These are phyloP conservation scores for Suhomyces canberraensis DNA, from an alignment of 805 yeast species.

Conservation along the genomic window DNA sequence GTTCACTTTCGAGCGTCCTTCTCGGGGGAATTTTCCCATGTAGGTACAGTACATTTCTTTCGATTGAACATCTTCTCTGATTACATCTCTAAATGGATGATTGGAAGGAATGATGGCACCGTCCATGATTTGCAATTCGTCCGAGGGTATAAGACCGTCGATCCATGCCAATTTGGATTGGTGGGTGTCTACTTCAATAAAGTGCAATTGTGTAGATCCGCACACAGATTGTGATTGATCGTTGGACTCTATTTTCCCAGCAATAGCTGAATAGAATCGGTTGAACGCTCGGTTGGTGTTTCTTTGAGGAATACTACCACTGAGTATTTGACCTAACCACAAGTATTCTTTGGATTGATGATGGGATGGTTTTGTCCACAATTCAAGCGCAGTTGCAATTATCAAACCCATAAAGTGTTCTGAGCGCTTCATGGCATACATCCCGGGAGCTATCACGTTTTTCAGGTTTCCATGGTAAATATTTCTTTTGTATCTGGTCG, in stretches of 20 bases:
- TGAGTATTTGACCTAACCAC: slow-evolving; percentile 10
- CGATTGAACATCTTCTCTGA: neutral
- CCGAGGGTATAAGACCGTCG: slow-evolving; percentile 1
- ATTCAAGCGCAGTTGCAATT: slow-evolving; percentile 7
- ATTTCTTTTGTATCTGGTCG: neutral
- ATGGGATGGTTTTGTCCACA: slow-evolving; percentile 4
- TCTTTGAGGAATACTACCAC: neutral
- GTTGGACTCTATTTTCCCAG: slow-evolving; percentile 6
- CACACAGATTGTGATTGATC: slow-evolving; percentile 7
- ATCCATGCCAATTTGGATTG: slow-evolving; percentile 9
- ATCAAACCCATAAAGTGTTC: slow-evolving; percentile 8
- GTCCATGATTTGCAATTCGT: neutral
- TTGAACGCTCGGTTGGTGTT: slow-evolving; percentile 5
- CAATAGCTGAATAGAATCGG: slow-evolving; percentile 8
- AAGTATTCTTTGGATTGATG: slow-evolving; percentile 7
- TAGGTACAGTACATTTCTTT: neutral
- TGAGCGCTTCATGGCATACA: slow-evolving; percentile 7
- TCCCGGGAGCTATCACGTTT: slow-evolving; percentile 4
- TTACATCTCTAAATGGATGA: slow-evolving; percentile 7
- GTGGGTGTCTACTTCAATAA: slow-evolving; percentile 8
- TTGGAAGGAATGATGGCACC: slow-evolving; percentile 10
- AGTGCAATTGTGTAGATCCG: slow-evolving; percentile 8
- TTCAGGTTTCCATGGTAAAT: neutral
- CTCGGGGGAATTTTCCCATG: neutral
- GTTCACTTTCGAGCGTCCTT: neutral